Conservation (phyloP, 2,329 filamentous ascomycete genomes). For the Aspergillus sp. region DNA sequence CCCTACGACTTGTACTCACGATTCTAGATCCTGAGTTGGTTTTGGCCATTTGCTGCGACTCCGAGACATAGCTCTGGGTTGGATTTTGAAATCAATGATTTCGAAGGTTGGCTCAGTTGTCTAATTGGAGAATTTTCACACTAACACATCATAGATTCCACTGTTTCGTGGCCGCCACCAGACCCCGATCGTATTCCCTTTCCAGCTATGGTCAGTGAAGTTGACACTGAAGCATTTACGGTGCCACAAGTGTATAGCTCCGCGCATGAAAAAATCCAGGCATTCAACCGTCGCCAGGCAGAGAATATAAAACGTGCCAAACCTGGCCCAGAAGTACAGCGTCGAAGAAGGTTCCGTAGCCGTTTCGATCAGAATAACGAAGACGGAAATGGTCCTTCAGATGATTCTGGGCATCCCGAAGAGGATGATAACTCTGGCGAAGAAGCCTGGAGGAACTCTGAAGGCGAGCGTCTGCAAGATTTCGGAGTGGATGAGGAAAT, state of each 20-base stretch:
- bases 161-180: slow-evolving; percentile 40
- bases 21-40: slow-evolving; percentile 45
- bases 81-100: slow-evolving; percentile 51
- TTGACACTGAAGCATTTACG: slow-evolving; percentile 14
- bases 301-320: slow-evolving; percentile 42
- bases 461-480: slow-evolving; percentile 54
- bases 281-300: slow-evolving; percentile 48
- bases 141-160: slow-evolving; percentile 21
- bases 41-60: slow-evolving; percentile 52
- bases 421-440: slow-evolving; percentile 40
- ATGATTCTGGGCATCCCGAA: slow-evolving; percentile 1
- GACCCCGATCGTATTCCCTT: slow-evolving; percentile 43
- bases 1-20: slow-evolving; percentile 1
- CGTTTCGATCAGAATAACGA: slow-evolving; percentile 20
- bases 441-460: slow-evolving; percentile 55
- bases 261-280: slow-evolving; percentile 39
- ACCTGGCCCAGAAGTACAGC: slow-evolving; percentile 26
- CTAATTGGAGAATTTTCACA: background rate
- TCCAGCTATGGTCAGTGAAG: slow-evolving; percentile 8
- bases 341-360: slow-evolving; percentile 36
- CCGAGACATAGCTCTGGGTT: slow-evolving; percentile 41
- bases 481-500: slow-evolving; percentile 59
- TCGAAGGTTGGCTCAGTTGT: slow-evolving; percentile 42
- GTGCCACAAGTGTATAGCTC: slow-evolving; percentile 24
- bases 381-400: slow-evolving; percentile 12